Base-by-base conservation (phyloP, 352 stramenopile species). In the Globisporangium echinulatum region DNA sequence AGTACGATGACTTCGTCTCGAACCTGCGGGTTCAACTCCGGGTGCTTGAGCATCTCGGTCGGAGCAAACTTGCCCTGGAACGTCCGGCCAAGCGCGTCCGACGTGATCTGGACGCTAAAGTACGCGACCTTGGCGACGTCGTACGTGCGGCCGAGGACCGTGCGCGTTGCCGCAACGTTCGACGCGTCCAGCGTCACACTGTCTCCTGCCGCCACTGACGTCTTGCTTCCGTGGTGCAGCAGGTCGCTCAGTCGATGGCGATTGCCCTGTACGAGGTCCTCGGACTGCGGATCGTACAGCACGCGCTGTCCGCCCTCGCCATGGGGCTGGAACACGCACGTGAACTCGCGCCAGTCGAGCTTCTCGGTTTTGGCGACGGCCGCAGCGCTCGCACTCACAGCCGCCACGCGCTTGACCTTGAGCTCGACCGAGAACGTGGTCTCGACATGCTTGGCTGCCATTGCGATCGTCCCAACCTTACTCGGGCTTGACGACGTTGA, bases 71-170 rank as follows among this genome's bases (percentile, higher is more conserved):
- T 74, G 3, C 73, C 79, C 7, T 52, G 66, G 48, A 79, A 89
- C 1, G 56, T 46, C 39, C 64, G 79, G 0, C 69, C 75, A 4
- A 62, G 62, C 0, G 65, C 57, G 13, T 74, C 66, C 8, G 71
- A 73, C 7, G 59, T 52, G 5, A 90, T 49, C 10, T 71, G 54
- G 11, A 90, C 74, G 17, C 86, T 72, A 55, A 88, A 87, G 59
- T 76, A 79, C 7, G 69, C 67, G 11, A 88, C 77, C 49, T 72
- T 71, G 0, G 73, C 67, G 46, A 88, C 64, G 44, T 90, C 72
- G 57, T 82, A 90, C 15, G 73, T 85, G 1, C 68, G 63, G 0
- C 81, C 81, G 17, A 88, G 64, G 11, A 88, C 52, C 56, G 73
- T 75, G 7, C 62, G 65, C 4, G 49, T 25, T 8, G n/a, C 33